Percentiles rank a stretch among this genome's conserved stretches.
Evolutionary conservation across 2,329 filamentous ascomycete species (phyloP).

Genomic region (Myriosclerotinia duriaeana): DNA sequence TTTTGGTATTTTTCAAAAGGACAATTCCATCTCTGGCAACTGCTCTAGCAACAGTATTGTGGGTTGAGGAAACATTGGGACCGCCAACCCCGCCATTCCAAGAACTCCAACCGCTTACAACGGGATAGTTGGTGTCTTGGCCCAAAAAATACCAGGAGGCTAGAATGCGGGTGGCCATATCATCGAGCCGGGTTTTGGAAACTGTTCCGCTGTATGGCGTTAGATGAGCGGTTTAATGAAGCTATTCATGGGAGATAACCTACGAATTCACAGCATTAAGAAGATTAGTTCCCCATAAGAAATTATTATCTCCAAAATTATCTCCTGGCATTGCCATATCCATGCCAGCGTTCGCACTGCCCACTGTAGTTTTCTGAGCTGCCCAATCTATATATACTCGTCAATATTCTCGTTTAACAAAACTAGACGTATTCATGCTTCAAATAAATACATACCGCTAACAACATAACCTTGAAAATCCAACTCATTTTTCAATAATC

Average conservation of each 20-base stretch:
- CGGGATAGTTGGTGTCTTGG: conserved; percentile 51
- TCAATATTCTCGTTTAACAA: not conserved
- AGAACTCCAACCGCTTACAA: conserved; percentile 50
- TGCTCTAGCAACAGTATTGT: conserved; percentile 61
- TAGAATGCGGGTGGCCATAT: conserved; percentile 65
- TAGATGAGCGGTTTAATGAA: conserved; percentile 9
- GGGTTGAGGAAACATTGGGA: conserved; percentile 55
- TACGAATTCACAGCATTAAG: conserved; percentile 49
- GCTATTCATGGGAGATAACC: conserved; percentile 24
- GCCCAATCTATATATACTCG: conserved; percentile 60
- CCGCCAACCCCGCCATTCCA: conserved; percentile 36
- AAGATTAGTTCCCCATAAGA: conserved; percentile 58
- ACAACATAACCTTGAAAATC: conserved; percentile 73
- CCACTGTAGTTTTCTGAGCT: conserved; percentile 71
- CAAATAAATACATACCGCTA: conserved; percentile 43
- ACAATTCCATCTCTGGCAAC: conserved; percentile 59
- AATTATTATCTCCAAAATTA: conserved; percentile 50
- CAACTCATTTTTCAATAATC: conserved; percentile 66
- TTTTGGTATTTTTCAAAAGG: conserved; percentile 64
- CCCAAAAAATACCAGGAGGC: conserved; percentile 60
- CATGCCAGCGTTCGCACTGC: conserved; percentile 64
- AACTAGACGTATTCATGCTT: conserved; percentile 39
- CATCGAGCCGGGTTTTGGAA: conserved; percentile 59
- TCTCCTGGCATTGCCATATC: conserved; percentile 80
- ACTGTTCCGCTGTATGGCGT: conserved; percentile 52